Evolutionary conservation across 2,329 filamentous ascomycete genomes (phyloP).

Genomic region (Fusarium albidum): DNA sequence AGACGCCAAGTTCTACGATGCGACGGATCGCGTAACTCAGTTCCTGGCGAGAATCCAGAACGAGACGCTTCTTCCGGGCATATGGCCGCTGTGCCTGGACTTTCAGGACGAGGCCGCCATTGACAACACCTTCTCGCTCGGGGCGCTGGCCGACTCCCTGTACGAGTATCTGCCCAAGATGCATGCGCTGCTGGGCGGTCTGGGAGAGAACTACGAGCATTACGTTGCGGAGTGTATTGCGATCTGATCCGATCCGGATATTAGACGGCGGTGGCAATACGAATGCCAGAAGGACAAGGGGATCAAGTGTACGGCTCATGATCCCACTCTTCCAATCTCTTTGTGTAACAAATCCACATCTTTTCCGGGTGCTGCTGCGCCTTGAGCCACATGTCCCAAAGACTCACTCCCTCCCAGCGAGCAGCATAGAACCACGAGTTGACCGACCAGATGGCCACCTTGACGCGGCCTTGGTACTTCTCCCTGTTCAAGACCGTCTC

Average conservation of each 20-base stretch:
- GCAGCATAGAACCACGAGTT: constrained; percentile 33
- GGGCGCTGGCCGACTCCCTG: constrained; percentile 63
- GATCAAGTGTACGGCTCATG: no score
- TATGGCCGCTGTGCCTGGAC: constrained; percentile 78
- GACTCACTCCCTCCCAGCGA: constrained; percentile 24
- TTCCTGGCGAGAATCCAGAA: constrained; percentile 75
- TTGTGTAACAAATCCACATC: constrained; percentile 26
- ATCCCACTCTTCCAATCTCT: constrained; percentile 21
- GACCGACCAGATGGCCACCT: constrained; percentile 12
- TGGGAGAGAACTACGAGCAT: constrained; percentile 65
- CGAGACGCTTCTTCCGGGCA: constrained; percentile 73
- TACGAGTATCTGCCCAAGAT: constrained; percentile 71
- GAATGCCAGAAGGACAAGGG: no score
- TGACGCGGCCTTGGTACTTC: constrained; percentile 27
- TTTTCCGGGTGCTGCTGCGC: constrained; percentile 21
- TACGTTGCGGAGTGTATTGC: no score
- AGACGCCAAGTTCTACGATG: constrained; percentile 79
- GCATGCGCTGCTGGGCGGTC: constrained; percentile 72
- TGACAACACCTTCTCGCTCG: constrained; percentile 57
- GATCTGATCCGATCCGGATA: no score
- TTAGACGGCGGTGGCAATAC: no score
- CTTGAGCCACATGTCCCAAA: constrained; percentile 32
- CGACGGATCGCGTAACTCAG: constrained; percentile 75
- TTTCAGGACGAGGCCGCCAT: constrained; percentile 61
- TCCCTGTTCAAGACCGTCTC: constrained; percentile 5